Conservation (phyloP, 768 basidiomycete species). For the Boletus patriciae region DNA sequence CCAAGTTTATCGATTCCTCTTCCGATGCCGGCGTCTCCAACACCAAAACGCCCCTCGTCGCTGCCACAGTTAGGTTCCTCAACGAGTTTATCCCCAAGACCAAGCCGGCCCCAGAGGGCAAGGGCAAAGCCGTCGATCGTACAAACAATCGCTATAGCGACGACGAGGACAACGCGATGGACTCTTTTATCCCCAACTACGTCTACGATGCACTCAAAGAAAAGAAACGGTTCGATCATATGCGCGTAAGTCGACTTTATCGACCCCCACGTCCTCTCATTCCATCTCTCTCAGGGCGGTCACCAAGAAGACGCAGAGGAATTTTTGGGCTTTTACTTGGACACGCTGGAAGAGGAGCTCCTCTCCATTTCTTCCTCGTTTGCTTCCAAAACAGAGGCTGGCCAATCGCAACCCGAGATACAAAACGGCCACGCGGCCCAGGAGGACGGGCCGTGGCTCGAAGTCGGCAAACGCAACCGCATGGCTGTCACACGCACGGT, state of each 20-base stretch:
- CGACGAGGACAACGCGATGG: constrained; percentile 51
- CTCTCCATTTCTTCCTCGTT: constrained; percentile 61
- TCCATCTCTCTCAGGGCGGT: constrained; percentile 55
- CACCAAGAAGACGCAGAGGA: constrained; percentile 99
- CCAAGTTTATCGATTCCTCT: constrained; percentile 44
- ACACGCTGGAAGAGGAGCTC: constrained; percentile 92
- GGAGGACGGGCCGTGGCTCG: constrained; percentile 81
- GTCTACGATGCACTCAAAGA: constrained; percentile 93
- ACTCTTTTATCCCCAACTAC: constrained; percentile 80
- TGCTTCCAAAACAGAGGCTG: constrained; percentile 38
- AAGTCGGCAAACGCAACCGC: constrained; percentile 89
- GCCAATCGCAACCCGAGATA: constrained; percentile 6
- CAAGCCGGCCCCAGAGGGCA: constrained; percentile 26
- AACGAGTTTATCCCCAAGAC: constrained; percentile 60
- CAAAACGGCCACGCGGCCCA: constrained; percentile 23
- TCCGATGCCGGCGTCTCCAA: constrained; percentile 26
- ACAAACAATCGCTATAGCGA: constrained; percentile 26
- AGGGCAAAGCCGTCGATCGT: constrained; percentile 44
- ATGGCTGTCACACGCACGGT: constrained; percentile 79
- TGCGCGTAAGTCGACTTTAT: constrained; percentile 61
- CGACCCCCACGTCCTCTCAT: not conserved
- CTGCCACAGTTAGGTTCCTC: constrained; percentile 72
- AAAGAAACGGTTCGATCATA: constrained; percentile 90
- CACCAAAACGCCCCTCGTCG: constrained; percentile 54
- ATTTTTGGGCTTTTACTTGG: constrained; percentile 96